Base-by-base conservation (phyloP, 2,329 filamentous ascomycete genomes). In the Fusarium graminum region DNA sequence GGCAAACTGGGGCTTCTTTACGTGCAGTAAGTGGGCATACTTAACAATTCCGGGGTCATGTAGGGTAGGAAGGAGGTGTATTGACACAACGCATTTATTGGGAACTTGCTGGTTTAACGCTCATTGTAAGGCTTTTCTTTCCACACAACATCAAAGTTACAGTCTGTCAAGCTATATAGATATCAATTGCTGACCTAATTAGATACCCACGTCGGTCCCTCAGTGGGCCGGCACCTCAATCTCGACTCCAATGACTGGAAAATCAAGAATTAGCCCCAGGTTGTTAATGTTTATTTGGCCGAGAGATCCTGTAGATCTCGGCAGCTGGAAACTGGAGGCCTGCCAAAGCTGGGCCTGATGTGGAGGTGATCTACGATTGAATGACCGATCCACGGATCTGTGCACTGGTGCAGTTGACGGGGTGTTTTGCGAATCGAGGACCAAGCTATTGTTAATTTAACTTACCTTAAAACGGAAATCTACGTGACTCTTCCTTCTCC, bases 261-360 rank as follows among this genome's bases (percentile, higher is more conserved):
- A n/a, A 36, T 36, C 34, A 36, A 36, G 34, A 36, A 36, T n/a
- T 17, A n/a, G 44, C 47, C 60, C 64, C 55, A 45, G 65, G 47
- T 65, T 65, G 56, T 60, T 60, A 41, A 46, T 65, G 46, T 45
- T 62, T 39, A 44, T 53, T 61, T 29, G 46, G 42, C 55, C 43
- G 54, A 60, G 44, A 51, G 41, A 61, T 42, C 41, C 29, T 49
- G 52, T 47, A 68, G 64, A 68, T 67, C 60, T 67, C 65, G 65
- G 65, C 51, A 67, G 45, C 52, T 68, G 50, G 45, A 44, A 50
- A 32, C 47, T 46, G 51, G 42, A 52, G 40, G 55, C 52, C 46
- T 67, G 54, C 55, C 59, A 41, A 61, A 32, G 34, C 40, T 49
- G 47, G 36, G 38, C 43, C 52, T 59, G 41, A 65, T 52, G 26